Evolutionary conservation across 306 rosid genomes (phyloP).

Genomic region (Malus fusca): DNA sequence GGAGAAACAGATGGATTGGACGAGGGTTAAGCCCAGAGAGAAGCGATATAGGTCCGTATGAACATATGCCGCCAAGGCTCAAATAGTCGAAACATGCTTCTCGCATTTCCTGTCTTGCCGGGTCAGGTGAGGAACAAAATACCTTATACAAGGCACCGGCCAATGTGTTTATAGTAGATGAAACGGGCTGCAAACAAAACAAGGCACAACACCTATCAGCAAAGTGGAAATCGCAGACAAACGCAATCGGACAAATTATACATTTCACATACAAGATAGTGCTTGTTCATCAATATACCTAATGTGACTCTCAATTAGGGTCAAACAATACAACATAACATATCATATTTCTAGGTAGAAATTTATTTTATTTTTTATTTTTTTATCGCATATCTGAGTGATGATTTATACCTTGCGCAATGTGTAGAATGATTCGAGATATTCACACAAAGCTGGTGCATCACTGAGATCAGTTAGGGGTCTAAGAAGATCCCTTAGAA

Average conservation of each 20-base stretch:
- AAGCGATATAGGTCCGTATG: conserved; percentile 62
- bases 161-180: conserved; percentile 85
- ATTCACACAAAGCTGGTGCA: conserved; percentile 45
- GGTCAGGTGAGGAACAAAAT: conserved; percentile 68
- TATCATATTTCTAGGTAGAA: too few species aligned
- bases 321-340: too few species aligned
- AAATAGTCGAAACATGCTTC: conserved; percentile 74
- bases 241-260: background rate
- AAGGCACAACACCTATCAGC: background rate
- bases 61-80: conserved; percentile 75
- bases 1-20: conserved; percentile 57
- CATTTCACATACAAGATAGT: background rate
- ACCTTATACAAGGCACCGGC: conserved; percentile 74
- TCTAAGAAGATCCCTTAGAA: conserved; percentile 58
- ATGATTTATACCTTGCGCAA: conserved; percentile 53
- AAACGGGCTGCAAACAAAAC: conserved; percentile 49
- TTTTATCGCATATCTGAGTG: too few species aligned
- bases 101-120: conserved; percentile 63
- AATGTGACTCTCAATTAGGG: too few species aligned
- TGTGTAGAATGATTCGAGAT: conserved; percentile 84
- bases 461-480: conserved; percentile 52
- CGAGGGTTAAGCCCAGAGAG: conserved; percentile 75
- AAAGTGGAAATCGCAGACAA: background rate
- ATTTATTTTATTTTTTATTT: too few species aligned
- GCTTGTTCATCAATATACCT: too few species aligned